These are phyloP conservation scores for Vaccinium darrowii DNA, from an alignment of 148 eudicot genomes.

Conservation along the genomic window DNA sequence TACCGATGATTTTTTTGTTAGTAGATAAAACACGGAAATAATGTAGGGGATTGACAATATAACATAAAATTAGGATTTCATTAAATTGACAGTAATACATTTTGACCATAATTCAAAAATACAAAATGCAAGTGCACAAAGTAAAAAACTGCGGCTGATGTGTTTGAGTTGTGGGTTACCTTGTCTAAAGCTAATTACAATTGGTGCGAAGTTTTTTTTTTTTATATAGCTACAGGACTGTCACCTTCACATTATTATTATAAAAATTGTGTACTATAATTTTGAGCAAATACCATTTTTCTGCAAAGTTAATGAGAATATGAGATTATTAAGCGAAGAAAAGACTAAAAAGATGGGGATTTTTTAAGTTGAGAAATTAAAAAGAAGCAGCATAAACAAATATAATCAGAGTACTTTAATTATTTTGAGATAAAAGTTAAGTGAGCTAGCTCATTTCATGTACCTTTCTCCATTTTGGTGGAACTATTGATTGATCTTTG, in stretches of 20 bases:
- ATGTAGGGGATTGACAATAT: background rate
- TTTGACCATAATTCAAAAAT: too few species aligned
- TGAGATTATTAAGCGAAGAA: background rate
- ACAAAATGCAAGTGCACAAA: too few species aligned
- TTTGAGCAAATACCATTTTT: background rate
- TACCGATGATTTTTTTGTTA: background rate
- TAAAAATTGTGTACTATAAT: background rate
- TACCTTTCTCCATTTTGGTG: background rate
- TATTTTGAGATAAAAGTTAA: background rate
- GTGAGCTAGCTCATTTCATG: background rate
- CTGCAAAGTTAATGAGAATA: background rate
- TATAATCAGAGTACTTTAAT: background rate
- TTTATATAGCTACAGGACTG: background rate
- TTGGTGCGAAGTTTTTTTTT: background rate
- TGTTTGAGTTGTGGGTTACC: background rate
- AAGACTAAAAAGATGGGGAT: background rate
- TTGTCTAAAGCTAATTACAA: background rate
- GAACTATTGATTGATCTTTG: background rate
- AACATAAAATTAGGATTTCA: too few species aligned
- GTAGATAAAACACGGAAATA: background rate
- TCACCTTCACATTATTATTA: background rate
- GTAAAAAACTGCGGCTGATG: too few species aligned
- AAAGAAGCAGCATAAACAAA: background rate
- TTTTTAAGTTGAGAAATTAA: background rate
- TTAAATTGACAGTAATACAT: background rate